Base-by-base conservation (phyloP, 306 rosid genomes). In the Begonia masoniana region DNA sequence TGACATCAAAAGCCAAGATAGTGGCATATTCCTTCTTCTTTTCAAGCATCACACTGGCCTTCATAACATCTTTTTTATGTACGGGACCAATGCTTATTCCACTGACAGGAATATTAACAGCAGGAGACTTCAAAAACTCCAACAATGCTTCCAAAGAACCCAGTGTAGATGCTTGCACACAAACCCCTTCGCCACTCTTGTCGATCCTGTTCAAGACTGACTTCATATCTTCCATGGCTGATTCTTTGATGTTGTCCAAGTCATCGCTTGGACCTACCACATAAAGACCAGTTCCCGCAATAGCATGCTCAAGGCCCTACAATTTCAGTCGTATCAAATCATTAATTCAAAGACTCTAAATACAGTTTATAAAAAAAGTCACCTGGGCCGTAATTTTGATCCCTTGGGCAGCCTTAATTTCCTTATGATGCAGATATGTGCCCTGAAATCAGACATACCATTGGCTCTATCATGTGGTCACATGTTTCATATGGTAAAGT, bases 371-470 rank as follows among this genome's bases (percentile, higher is more conserved):
- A 17, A 31, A 31, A 55, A 65, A 21, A 71, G 63, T 69, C 74
- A 91, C 99, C 95, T 86, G 96, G 45, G 87, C 96, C 47, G 96
- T 70, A 62, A 91, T 91, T 72, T 86, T 91, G 62, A 91, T 91
- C 55, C 99, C 99, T 81, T 83, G 88, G 13, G 99, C 94, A 75
- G 96, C 99, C 81, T 91, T 91, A 79, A 86, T 91, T 81, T 86
- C 68, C 76, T 82, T 86, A 68, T 91, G 94, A 70, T 91, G 96
- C 56, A 77, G 56, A 72, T 81, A 91, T 13, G 94, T 72, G 48
- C 99, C 99, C 99, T 91, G 83, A 71, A 74, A 83, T 60, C 39
- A 63, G 23, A 70, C 54, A 45, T 3, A n/a, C 49, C 49, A 11
- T 6, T 2, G 49, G 49, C 3, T 3, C 10, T 47, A 52, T 19